These are phyloP conservation scores for Termitomyces sp. DNA, from an alignment of 1,284 basidiomycete genomes.

Conservation along the genomic window DNA sequence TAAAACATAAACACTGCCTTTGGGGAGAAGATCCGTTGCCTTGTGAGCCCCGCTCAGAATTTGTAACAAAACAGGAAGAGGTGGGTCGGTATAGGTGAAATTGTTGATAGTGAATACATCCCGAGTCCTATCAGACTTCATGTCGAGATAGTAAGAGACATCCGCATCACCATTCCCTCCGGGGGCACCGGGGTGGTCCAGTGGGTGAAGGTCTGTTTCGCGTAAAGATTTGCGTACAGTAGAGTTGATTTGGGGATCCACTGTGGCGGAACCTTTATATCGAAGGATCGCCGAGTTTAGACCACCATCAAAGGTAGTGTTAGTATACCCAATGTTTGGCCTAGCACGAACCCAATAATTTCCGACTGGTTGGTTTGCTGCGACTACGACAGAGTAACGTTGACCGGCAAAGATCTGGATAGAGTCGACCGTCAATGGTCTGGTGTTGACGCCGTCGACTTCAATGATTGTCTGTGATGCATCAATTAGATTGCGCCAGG, in stretches of 20 bases:
- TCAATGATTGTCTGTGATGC: constrained; percentile 22
- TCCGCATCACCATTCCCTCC: background rate
- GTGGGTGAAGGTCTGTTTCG: background rate
- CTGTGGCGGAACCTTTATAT: background rate
- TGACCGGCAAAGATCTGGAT: background rate
- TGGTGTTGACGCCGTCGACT: background rate
- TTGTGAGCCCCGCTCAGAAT: background rate
- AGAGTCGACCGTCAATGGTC: background rate
- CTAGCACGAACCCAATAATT: background rate
- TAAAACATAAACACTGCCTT: background rate
- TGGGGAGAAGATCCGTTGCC: background rate
- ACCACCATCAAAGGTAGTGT: background rate
- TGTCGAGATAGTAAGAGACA: background rate
- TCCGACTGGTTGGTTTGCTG: background rate
- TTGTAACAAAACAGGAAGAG: constrained; percentile 3
- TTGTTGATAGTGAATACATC: background rate
- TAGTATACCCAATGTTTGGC: background rate
- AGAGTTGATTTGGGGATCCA: background rate
- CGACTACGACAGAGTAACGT: background rate
- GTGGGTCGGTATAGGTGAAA: background rate
- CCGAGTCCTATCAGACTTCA: background rate
- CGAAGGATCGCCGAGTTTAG: constrained; percentile 2
- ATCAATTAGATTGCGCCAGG: constrained; percentile 22
- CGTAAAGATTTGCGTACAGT: background rate
- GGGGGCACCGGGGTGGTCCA: background rate